Base-by-base conservation (phyloP, 202 grass and related monocot genomes). In the Miscanthus sacchariflorus region DNA sequence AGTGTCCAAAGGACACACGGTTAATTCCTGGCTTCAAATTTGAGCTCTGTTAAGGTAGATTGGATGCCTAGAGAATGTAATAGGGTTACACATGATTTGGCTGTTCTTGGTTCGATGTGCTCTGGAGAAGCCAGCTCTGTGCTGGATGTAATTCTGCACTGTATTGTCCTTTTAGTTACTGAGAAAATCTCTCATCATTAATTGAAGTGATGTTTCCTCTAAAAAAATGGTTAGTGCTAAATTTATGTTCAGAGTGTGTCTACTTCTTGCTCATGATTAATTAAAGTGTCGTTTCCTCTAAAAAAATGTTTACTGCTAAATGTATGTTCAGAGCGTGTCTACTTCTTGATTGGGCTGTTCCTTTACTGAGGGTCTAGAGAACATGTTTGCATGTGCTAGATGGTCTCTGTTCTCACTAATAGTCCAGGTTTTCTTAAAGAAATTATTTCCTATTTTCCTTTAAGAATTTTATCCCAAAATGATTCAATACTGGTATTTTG, bases 371-470 rank as follows among this genome's bases (percentile, higher is more conserved):
- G 59, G 54, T 87, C 68, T n/a, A 21, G 21, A 5, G 5, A 89
- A 76, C 70, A 71, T 49, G 13, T 1, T 38, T 68, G 12, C 5
- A 44, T 83, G 12, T 80, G 61, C 27, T 48, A 81, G 23, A 48
- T 79, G 23, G 40, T 18, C 23, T 72, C 19, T 18, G 36, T 35
- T 54, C 17, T 77, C 21, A 72, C 18, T 78, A 45, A 48, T 10
- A 70, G 40, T 15, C 21, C 25, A 64, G 24, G 18, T 14, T 24
- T 61, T 40, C 38, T 24, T 12, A 3, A 2, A 7, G 43, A 49
- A 52, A 35, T 42, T 72, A 33, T 83, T 54, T 38, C 5, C 7
- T 79, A 68, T 69, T 83, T 33, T 46, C 4, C 58, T 79, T 68
- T 40, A 28, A 70, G 9, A 54, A 44, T 42, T 42, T 77, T 52